A percentile compares a stretch with the other conserved stretches of the same genome.
phyloP scores from a whole-genome alignment of 176 grass and related monocot species.

The Triticum aestivum region DNA sequence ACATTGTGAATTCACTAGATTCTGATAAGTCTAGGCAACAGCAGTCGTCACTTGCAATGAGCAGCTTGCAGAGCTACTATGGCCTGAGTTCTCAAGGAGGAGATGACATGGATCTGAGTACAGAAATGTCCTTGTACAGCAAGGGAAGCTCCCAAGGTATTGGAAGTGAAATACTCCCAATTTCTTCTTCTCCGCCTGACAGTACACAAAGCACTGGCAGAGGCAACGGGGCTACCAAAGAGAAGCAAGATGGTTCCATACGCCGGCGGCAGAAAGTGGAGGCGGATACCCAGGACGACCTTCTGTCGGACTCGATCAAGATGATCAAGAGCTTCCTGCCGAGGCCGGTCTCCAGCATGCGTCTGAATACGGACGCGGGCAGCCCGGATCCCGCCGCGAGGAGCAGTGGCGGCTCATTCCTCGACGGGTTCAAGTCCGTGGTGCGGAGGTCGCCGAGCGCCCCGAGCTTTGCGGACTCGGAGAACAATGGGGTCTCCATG shows the following conservation, averaged over 20 bases:
- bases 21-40: constrained; percentile 25
- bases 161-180: constrained; percentile 21
- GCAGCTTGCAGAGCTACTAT: constrained; percentile 66
- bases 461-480: constrained; percentile 39
- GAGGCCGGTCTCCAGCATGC: constrained; percentile 40
- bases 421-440: constrained; percentile 34
- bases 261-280: constrained; percentile 58
- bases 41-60: constrained; percentile 60
- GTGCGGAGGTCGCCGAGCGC: constrained; percentile 66
- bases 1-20: constrained; percentile 28
- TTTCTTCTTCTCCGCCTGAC: background rate
- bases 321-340: constrained; percentile 43
- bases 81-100: constrained; percentile 39
- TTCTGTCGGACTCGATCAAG: constrained; percentile 40
- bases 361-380: constrained; percentile 23
- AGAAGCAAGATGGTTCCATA: constrained; percentile 39
- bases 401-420: constrained; percentile 12
- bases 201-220: background rate
- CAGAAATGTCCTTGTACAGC: too few relatives aligned
- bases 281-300: constrained; percentile 33
- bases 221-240: constrained; percentile 23
- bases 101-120: background rate
- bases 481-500: constrained; percentile 32
- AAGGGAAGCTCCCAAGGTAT: too few relatives aligned
- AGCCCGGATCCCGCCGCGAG: constrained; percentile 15